phyloP scores from a whole-genome alignment of 106 monocot species.

The Iris macrosiphon region DNA sequence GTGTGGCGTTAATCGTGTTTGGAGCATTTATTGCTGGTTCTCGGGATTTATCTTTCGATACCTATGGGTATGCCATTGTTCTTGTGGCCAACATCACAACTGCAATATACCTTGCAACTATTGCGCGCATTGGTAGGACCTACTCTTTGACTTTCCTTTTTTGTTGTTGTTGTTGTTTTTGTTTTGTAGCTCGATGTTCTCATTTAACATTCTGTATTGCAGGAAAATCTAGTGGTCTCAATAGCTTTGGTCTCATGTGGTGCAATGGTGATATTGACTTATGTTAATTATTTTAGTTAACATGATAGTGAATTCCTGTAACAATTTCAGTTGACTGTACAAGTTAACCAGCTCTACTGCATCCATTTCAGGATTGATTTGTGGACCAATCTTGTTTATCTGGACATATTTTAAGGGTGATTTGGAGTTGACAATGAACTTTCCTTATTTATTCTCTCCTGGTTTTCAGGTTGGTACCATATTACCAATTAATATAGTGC shows the following conservation, averaged over 20 bases:
- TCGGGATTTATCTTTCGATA: conserved; percentile 79
- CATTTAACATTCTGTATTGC: neutral
- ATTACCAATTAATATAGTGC: too few species aligned
- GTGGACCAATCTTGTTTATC: conserved; percentile 78
- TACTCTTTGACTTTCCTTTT: conserved; percentile 10
- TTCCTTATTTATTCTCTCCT: conserved; percentile 56
- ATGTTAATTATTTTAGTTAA: neutral
- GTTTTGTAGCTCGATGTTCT: conserved; percentile 6
- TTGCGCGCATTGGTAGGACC: conserved; percentile 76
- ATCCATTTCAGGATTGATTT: conserved; percentile 61
- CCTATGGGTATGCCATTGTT: conserved; percentile 80
- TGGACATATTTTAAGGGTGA: conserved; percentile 84
- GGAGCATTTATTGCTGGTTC: conserved; percentile 97
- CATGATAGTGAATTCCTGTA: neutral
- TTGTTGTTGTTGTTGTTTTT: too few species aligned
- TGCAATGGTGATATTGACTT: conserved; percentile 66
- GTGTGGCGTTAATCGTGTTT: conserved; percentile 78
- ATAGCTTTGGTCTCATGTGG: conserved; percentile 99
- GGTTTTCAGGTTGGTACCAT: conserved; percentile 71
- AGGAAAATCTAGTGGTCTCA: conserved; percentile 96
- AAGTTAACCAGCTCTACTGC: neutral
- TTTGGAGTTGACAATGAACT: conserved; percentile 55
- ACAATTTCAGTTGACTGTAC: neutral
- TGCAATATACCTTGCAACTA: conserved; percentile 94
- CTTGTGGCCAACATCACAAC: conserved; percentile 84